Conservation (phyloP, 352 stramenopile species). For the Elongisporangium anandrum region DNA sequence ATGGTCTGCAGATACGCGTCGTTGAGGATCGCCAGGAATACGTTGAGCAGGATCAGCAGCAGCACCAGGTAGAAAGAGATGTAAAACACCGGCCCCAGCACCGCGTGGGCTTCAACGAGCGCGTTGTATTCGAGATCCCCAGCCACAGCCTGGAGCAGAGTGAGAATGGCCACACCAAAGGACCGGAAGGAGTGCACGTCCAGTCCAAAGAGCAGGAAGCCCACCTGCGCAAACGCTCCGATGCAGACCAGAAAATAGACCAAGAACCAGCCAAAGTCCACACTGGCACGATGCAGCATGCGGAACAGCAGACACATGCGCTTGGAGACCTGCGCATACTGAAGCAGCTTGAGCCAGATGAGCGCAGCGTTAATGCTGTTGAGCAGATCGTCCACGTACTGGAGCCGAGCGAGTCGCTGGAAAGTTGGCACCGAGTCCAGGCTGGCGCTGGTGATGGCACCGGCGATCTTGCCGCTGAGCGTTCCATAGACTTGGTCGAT, state of each 20-base stretch:
- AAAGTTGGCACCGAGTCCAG: constrained; percentile 35
- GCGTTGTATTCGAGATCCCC: constrained; percentile 50
- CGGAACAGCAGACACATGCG: constrained; percentile 55
- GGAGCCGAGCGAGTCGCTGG: constrained; percentile 26
- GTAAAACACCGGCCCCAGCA: constrained; percentile 64
- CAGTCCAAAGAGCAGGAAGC: constrained; percentile 55
- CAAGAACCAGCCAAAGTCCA: constrained; percentile 57
- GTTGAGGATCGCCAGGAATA: constrained; percentile 73
- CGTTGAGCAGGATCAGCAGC: constrained; percentile 65
- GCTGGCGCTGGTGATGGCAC: constrained; percentile 9
- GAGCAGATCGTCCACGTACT: constrained; percentile 36
- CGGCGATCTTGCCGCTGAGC: constrained; percentile 31
- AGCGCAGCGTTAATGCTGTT: constrained; percentile 42
- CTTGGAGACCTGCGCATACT: constrained; percentile 66
- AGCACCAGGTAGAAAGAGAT: constrained; percentile 67
- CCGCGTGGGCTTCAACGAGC: constrained; percentile 34
- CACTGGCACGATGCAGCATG: constrained; percentile 39
- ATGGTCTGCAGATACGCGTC: constrained; percentile 71
- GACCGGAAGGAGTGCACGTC: constrained; percentile 51
- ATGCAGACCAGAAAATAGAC: constrained; percentile 55
- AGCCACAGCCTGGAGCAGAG: constrained; percentile 53
- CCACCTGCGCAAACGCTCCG: constrained; percentile 61
- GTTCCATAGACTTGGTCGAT: constrained; percentile 54
- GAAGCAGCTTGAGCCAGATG: constrained; percentile 61
- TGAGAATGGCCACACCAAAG: constrained; percentile 42